A percentile compares a stretch with the other conserved stretches of the same genome.
These are phyloP conservation scores for Exsudoporus frostii DNA, from an alignment of 768 basidiomycete genomes.

Conservation along the genomic window DNA sequence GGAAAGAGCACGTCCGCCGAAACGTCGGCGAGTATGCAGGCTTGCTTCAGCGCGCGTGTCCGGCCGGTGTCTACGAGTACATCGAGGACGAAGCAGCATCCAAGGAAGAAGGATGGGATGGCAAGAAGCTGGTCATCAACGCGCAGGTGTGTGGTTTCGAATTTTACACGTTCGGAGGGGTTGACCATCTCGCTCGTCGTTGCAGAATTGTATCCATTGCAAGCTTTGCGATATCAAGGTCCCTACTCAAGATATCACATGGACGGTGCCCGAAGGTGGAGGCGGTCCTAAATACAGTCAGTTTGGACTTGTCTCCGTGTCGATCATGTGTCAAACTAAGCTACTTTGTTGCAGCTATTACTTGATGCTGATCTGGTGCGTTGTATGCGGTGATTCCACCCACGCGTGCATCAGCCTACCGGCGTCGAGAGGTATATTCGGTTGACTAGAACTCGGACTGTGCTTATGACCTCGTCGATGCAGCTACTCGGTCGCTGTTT, in stretches of 20 bases:
- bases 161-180: not conserved
- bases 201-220: conserved; percentile 87
- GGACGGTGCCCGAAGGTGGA: conserved; percentile 95
- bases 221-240: conserved; percentile 96
- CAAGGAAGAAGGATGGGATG: conserved; percentile 61
- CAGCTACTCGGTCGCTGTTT: not conserved
- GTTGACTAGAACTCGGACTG: not conserved
- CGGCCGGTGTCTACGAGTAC: conserved; percentile 97
- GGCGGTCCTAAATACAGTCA: conserved; percentile 95
- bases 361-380: conserved; percentile 6
- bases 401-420: not conserved
- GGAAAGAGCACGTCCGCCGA: conserved; percentile 63
- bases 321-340: not conserved
- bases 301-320: not conserved
- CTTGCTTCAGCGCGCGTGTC: conserved; percentile 85
- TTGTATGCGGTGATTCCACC: not conserved
- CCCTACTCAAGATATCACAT: conserved; percentile 94
- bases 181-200: not conserved
- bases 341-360: conserved; percentile 8
- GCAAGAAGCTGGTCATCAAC: conserved; percentile 93
- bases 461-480: not conserved
- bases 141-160: conserved; percentile 63
- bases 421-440: not conserved
- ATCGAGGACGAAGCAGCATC: conserved; percentile 61
- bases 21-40: conserved; percentile 85